Conservation (phyloP, 345 rosid genomes). For the Eutrema japonicum region DNA sequence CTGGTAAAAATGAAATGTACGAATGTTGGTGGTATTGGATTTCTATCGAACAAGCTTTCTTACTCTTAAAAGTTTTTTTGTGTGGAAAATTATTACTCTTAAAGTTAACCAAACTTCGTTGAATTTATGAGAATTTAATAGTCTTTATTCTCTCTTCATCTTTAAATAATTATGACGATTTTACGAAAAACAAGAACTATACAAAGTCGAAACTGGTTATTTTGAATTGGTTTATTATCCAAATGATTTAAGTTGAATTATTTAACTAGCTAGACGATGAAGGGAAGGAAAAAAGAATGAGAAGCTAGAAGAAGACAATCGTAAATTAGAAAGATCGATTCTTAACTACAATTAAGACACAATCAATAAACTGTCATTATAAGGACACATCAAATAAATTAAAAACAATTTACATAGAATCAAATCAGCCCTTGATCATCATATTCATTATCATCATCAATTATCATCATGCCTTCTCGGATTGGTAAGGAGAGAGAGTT, state of each 20-base stretch:
- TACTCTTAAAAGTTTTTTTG: background rate
- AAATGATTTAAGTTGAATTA: background rate
- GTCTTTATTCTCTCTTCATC: background rate
- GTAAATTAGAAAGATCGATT: constrained; percentile 15
- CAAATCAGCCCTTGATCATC: constrained; percentile 27
- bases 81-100: background rate
- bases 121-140: background rate
- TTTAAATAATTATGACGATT: background rate
- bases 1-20: background rate
- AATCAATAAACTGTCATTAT: constrained; percentile 26
- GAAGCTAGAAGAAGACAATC: constrained; percentile 5
- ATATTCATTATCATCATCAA: background rate
- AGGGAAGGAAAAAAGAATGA: constrained; percentile 8
- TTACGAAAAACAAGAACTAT: constrained; percentile 6
- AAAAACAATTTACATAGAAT: constrained; percentile 32
- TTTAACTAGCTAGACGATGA: constrained; percentile 18
- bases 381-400: constrained; percentile 2
- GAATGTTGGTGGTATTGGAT: background rate
- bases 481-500: constrained; percentile 38
- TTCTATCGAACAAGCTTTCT: background rate
- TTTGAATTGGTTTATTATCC: background rate
- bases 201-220: constrained; percentile 4
- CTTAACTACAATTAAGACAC: constrained; percentile 27
- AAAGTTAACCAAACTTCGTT: background rate
- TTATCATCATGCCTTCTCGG: constrained; percentile 35